Evolutionary conservation across 345 rosid species (phyloP), one percentile per base, ranked within the genome.

Genomic region (Iberis pinnata): DNA sequence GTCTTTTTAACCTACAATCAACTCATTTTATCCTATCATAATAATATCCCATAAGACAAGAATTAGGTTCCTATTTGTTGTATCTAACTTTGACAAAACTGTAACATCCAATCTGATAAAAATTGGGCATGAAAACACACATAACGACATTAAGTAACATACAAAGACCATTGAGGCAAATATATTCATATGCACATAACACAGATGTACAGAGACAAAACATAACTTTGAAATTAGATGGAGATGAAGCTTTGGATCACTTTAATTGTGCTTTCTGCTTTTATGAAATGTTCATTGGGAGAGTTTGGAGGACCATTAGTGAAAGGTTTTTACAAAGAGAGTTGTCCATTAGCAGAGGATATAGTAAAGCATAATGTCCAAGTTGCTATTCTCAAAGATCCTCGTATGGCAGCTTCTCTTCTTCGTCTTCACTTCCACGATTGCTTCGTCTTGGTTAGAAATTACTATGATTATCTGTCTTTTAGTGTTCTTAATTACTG

Each of bases 11-110:
- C 29, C 29, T 7, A 4, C 29, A 25, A 7, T 25, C 29, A 4
- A 25, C 29, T 25, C 5, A 25, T 25, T 25, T 25, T 3, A 26
- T 26, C 29, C 29, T 26, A 26, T 4, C 8, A 26, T 26, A 26
- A 26, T 8, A 4, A 26, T 26, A 26, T 12, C 37, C 49, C 16
- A 38, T 6, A 31, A 39, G 44, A 8, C 41, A 60, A 39, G 61
- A 4, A 4, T 53, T 67, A 46, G 57, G 71, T 67, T 51, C 12
- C 18, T 17, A 26, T 32, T 60, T 48, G 71, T 67, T 67, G 66
- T 60, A 67, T 60, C 71, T n/a, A 67, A 18, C 65, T 5, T 67
- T 67, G 71, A 53, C 41, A 47, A 60, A 31, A 60, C 49, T 18
- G 39, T 20, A 53, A 60, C 25, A 46, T 65, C 51, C 13, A 13